A percentile compares a stretch with the other conserved stretches of the same genome.
Conservation (phyloP, 108 stramenopile genomes). For the Seminavis robusta region DNA sequence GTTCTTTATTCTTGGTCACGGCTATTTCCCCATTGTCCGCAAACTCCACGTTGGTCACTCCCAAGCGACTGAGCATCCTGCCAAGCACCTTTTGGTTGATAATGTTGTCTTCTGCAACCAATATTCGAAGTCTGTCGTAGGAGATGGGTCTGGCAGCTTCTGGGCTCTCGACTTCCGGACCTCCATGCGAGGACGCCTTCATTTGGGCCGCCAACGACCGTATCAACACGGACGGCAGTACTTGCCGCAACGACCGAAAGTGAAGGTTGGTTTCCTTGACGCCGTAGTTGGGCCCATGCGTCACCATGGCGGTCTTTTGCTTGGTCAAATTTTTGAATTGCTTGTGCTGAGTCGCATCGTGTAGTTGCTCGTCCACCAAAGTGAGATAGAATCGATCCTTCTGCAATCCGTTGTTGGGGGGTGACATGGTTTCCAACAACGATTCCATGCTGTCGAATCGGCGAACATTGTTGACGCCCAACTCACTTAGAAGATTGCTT, state of each 20-base stretch:
- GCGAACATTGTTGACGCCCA: neutral
- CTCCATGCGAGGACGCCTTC: neutral
- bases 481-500: neutral
- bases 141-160: neutral
- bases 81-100: conserved; percentile 46
- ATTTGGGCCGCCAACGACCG: conserved; percentile 1
- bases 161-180: neutral
- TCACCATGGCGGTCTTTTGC: conserved; percentile 4
- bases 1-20: conserved; percentile 9
- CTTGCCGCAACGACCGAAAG: conserved; percentile 12
- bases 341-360: no score
- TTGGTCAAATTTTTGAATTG: no score
- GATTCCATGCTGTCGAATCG: neutral
- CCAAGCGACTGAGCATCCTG: conserved; percentile 28
- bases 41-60: conserved; percentile 16
- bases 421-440: neutral
- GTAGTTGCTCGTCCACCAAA: no score
- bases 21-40: conserved; percentile 49
- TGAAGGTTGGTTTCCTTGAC: conserved; percentile 6
- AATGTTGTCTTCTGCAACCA: conserved; percentile 42
- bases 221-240: conserved; percentile 14
- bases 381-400: neutral
- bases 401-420: neutral
- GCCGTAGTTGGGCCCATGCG: conserved; percentile 18
- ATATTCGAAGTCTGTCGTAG: conserved; percentile 1